Base-by-base conservation (phyloP, 78 protist genomes). In the Capsaspora owczarzaki region DNA sequence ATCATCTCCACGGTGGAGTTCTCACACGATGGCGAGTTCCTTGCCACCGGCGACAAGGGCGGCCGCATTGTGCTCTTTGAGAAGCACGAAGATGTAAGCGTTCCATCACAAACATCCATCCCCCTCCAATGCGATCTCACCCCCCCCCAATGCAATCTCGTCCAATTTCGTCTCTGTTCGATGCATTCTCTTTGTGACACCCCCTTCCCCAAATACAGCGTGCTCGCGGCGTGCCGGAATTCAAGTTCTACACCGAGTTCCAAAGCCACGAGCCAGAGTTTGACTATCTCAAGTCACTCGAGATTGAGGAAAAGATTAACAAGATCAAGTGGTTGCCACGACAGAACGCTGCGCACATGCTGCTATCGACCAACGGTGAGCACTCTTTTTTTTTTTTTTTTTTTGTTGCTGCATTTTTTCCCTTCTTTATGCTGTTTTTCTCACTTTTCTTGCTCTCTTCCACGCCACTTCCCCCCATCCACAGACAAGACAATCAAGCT, bases 271-370 rank as follows among this genome's bases (percentile, higher is more conserved):
- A 94, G 77, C 89, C 97, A 29, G 96, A 94, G 81, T 97, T 98
- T 76, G 99, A 98, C 85, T 96, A 93, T 47, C 86, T 98, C 38
- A 95, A 97, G 86, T 71, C 88, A 31, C 75, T 95, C 35, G 99
- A 97, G 66, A 97, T 98, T 79, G 98, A 96, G 80, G 99, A 97
- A 81, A 94, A 94, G 84, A 95, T 98, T 61, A 98, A 98, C 95
- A 81, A 87, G 61, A 92, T 96, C 40, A 82, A 82, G 76, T 97
- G 95, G 96, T 60, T 93, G 37, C 69, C 83, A 46, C 89, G 71
- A 33, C 44, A 40, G 31, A 85, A 83, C 61, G 61, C 53, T 29
- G 77, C 96, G 2, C 89, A 80, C 40, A 78, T 90, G 43, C 85
- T 97, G 44, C 86, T 97, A 20, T 82, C 98, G 1, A 91, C 96